Evolutionary conservation across 495 filamentous ascomycete species (phyloP), one percentile per base, ranked within the genome.

Genomic region (Penicillium salamii): DNA sequence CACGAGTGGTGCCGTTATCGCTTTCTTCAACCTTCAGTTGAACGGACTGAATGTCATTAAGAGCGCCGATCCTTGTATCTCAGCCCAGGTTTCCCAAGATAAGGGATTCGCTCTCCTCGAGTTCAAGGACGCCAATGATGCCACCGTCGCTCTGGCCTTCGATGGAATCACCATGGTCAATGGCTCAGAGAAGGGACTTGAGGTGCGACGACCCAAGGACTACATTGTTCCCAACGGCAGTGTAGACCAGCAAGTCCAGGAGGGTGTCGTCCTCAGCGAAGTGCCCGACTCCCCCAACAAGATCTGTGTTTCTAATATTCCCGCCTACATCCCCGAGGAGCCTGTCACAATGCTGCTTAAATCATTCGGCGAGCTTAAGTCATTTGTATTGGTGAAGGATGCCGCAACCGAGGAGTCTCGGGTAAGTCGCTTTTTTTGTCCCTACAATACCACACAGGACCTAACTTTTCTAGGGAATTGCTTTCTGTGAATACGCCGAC

Each of bases 11-110:
- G 69, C 66, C 49, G 52, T 97, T 23, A 69, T 84, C 52, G 77
- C 83, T 41, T 99, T 96, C 75, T 95, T 99, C 80, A 99, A 99
- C 63, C 78, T 95, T 13, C 90, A 96, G 61, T 78, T 99, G 20
- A 96, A 97, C 53, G 89, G 91, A 29, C 77, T 97, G 40, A 99
- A 97, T 62, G 89, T 97, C 37, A 79, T 92, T 49, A 81, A 87
- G 53, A 85, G 79, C 46, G 76, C 83, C 21, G 91, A 99, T 56
- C 91, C 93, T 13, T 96, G 95, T 66, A 81, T 93, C 38, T 86
- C 87, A 6, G 86, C 87, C 17, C 87, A 95, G 55, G 71, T 97
- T 33, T 84, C 90, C n/a, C 78, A 82, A 38, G 88, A 95, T 61
- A 72, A 76, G 31, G 69, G 77, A 5, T 95, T 90, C 69, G 92